Conservation (phyloP, 352 stramenopile genomes). For the Aphanomyces invadans region DNA sequence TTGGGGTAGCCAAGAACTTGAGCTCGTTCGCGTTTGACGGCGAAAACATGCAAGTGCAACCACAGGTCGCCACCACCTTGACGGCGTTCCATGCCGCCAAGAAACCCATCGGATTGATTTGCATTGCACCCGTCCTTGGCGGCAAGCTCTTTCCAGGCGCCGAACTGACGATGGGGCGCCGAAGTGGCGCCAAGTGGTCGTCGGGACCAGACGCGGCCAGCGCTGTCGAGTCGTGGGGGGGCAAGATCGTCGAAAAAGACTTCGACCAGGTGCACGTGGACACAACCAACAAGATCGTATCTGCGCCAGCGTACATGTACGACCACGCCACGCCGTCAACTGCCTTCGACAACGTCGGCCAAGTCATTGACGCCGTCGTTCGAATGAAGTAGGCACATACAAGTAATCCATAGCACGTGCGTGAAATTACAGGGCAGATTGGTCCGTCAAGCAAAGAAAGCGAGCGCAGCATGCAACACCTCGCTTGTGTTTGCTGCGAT, state of each 20-base stretch:
- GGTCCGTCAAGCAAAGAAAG: too few relatives aligned
- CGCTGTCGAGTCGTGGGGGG: slow-evolving; percentile 28
- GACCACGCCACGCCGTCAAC: slow-evolving; percentile 23
- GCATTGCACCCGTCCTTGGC: slow-evolving; percentile 32
- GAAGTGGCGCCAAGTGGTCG: slow-evolving; percentile 27
- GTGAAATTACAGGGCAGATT: neutral
- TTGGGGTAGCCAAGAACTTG: slow-evolving; percentile 37
- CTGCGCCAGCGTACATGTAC: slow-evolving; percentile 33
- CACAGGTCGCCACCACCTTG: slow-evolving; percentile 25
- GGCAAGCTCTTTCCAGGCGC: slow-evolving; percentile 30
- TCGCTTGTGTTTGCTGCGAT: too few relatives aligned
- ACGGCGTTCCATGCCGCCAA: slow-evolving; percentile 28
- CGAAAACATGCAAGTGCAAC: slow-evolving; percentile 32
- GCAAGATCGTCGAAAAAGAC: slow-evolving; percentile 28
- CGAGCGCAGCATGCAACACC: too few relatives aligned
- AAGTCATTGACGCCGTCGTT: slow-evolving; percentile 29
- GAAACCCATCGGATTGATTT: slow-evolving; percentile 35
- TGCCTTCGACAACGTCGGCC: slow-evolving; percentile 29
- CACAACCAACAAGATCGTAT: slow-evolving; percentile 30
- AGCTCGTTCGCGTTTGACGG: slow-evolving; percentile 30
- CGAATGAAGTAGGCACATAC: slow-evolving; percentile 14
- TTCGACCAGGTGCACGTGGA: slow-evolving; percentile 7
- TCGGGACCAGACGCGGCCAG: slow-evolving; percentile 26
- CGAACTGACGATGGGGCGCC: slow-evolving; percentile 29
- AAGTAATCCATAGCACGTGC: neutral